phyloP scores from a whole-genome alignment of 2,329 filamentous ascomycete species.

The Alternaria triticina region DNA sequence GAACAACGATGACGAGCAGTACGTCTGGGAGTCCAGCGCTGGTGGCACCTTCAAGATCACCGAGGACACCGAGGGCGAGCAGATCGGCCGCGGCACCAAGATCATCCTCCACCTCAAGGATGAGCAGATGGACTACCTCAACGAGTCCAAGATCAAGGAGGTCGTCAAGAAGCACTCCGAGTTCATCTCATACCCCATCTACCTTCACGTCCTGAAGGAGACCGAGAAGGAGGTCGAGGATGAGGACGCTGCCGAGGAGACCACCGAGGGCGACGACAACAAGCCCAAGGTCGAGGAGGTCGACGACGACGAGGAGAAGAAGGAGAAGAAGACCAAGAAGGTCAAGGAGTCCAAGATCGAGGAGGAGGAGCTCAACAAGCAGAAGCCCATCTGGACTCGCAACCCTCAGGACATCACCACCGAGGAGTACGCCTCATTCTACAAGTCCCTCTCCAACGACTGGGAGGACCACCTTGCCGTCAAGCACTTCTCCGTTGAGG shows the following conservation, averaged over 20 bases:
- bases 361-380: constrained; percentile 99
- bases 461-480: constrained; percentile 99
- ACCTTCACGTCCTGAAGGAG: constrained; percentile 99
- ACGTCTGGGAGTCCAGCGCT: constrained; percentile 97
- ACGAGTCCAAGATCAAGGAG: constrained; percentile 99
- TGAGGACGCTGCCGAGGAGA: constrained; percentile 77
- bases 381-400: constrained; percentile 99
- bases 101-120: constrained; percentile 99
- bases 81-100: constrained; percentile 92
- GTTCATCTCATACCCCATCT: constrained; percentile 99
- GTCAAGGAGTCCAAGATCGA: constrained; percentile 98
- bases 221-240: constrained; percentile 98
- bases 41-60: constrained; percentile 96
- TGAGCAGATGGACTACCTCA: constrained; percentile 97
- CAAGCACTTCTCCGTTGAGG: constrained; percentile 99
- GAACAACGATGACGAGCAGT: constrained; percentile 99
- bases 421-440: constrained; percentile 98
- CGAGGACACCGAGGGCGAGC: constrained; percentile 88
- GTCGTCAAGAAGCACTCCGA: constrained; percentile 99
- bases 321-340: constrained; percentile 98
- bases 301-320: constrained; percentile 84
- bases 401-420: constrained; percentile 93
- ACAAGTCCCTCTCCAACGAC: constrained; percentile 99
- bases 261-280: constrained; percentile 81
- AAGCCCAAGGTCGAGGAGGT: constrained; percentile 96